Evolutionary conservation across 441 rosid species (phyloP), one percentile per base, ranked within the genome.

Genomic region (Raphanus hybrid): DNA sequence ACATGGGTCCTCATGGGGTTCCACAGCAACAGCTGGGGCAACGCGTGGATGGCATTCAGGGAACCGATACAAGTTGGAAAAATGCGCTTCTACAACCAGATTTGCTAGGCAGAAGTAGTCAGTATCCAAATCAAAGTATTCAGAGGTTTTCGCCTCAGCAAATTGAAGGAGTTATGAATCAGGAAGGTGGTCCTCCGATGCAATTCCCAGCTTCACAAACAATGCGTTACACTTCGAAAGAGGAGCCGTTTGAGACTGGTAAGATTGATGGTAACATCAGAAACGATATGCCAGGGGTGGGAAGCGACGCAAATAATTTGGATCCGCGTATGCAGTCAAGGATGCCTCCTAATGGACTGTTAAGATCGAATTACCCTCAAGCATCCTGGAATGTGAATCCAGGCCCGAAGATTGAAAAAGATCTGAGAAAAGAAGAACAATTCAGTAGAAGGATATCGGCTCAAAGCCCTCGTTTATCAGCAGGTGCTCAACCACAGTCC

Each of bases 381-480:
- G 62, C 86, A 41, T 82, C 86, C 32, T 88, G 98, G 98, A 92
- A 77, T 82, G 64, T 71, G 71, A 90, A 80, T 84, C 67, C 87
- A 69, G 83, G 83, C 76, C 98, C 91, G 81, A 92, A 84, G 70
- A 70, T 80, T 57, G 92, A 88, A 57, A 87, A 78, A 71, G 94
- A 91, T 81, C 78, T 75, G 14, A 92, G 89, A 77, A 94, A 89
- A 83, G 98, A 94, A 79, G 97, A 96, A 43, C 98, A 84, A 18
- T 84, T 86, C 76, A 88, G 82, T 69, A 89, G 87, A 84, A 88
- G 94, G 86, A 87, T 94, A 82, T 62, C 90, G 2, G 95, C 77
- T 57, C 99, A 91, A 80, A 96, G 98, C 79, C 99, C 99, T 43
- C 86, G 92, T 54, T 64, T 92, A 81, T 91, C 98, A 16, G 72